Percentiles rank a stretch among this genome's conserved stretches.
Evolutionary conservation across 2,329 filamentous ascomycete genomes (phyloP).

Genomic region (Seiridium cupressi): DNA sequence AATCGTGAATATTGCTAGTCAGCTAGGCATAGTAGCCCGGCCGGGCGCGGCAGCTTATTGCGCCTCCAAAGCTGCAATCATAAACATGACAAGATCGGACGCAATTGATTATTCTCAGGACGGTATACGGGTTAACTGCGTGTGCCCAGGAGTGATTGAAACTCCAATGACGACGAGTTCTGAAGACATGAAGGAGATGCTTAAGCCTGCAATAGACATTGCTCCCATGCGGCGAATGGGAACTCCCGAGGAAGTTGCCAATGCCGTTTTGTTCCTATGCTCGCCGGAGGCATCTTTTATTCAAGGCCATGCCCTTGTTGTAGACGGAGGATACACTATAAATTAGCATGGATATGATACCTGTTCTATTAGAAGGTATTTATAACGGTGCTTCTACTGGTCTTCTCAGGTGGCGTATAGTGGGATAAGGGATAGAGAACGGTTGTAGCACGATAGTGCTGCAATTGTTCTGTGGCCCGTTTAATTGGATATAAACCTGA

Average conservation of each 20-base stretch:
- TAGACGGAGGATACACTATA: conserved; percentile 53
- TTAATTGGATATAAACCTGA: no score
- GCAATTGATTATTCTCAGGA: conserved; percentile 54
- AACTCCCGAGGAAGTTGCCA: conserved; percentile 45
- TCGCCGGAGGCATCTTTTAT: conserved; percentile 48
- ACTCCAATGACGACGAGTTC: conserved; percentile 44
- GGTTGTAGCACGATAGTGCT: no score
- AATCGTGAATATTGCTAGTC: conserved; percentile 52
- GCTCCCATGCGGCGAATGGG: conserved; percentile 53
- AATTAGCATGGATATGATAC: conserved; percentile 23
- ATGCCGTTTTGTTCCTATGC: conserved; percentile 47
- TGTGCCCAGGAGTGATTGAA: conserved; percentile 41
- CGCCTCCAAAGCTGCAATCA: conserved; percentile 56
- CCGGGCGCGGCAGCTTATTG: conserved; percentile 52
- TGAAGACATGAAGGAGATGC: conserved; percentile 33
- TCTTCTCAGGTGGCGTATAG: no score
- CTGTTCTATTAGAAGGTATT: no score
- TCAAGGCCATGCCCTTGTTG: conserved; percentile 49
- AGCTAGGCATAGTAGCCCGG: conserved; percentile 47
- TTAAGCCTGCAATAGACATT: conserved; percentile 41
- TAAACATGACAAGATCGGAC: conserved; percentile 55
- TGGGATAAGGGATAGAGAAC: no score
- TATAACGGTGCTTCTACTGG: no score
- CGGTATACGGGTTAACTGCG: conserved; percentile 35
- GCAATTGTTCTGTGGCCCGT: no score